Percentiles rank a stretch among this genome's conserved stretches.
phyloP scores from a whole-genome alignment of 768 basidiomycete genomes.

The Pulveroboletus frians region DNA sequence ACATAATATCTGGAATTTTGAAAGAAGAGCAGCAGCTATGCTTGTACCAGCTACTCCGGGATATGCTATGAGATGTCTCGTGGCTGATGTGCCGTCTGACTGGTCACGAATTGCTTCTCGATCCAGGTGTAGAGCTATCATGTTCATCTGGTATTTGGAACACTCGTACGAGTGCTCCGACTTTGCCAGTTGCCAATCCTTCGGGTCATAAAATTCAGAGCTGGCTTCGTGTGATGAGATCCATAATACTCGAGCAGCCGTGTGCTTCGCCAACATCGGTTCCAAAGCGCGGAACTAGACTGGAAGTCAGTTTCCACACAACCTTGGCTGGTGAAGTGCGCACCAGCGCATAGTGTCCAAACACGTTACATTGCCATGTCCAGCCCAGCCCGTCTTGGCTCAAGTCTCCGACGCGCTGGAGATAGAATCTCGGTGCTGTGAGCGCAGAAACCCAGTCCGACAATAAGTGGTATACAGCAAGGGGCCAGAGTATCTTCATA shows the following conservation, averaged over 20 bases:
- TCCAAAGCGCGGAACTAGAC: conserved; percentile 60
- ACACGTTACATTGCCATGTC: conserved; percentile 83
- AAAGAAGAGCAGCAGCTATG: conserved; percentile 46
- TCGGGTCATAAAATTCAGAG: conserved; percentile 47
- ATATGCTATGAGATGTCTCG: conserved; percentile 56
- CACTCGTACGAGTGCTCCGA: conserved; percentile 62
- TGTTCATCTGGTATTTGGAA: conserved; percentile 73
- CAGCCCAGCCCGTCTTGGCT: conserved; percentile 70
- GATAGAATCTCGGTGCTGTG: conserved; percentile 51
- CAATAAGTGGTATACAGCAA: conserved; percentile 44
- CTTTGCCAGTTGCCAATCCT: conserved; percentile 68
- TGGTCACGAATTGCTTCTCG: conserved; percentile 32
- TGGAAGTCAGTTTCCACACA: conserved; percentile 2
- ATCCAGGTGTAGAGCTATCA: conserved; percentile 56
- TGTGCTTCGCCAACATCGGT: conserved; percentile 44
- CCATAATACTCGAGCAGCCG: conserved; percentile 63
- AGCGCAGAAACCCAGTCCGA: conserved; percentile 42
- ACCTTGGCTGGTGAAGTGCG: conserved; percentile 23
- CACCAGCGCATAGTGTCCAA: conserved; percentile 76
- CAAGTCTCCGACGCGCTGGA: conserved; percentile 53
- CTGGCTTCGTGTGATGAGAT: conserved; percentile 66
- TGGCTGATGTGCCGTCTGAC: conserved; percentile 7
- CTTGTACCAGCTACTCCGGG: conserved; percentile 70
- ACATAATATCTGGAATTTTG: conserved; percentile 39
- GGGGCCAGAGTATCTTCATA: conserved; percentile 45